Evolutionary conservation across 1,139 yeast genomes (phyloP).

Genomic region (Suhomyces ambrosiae): DNA sequence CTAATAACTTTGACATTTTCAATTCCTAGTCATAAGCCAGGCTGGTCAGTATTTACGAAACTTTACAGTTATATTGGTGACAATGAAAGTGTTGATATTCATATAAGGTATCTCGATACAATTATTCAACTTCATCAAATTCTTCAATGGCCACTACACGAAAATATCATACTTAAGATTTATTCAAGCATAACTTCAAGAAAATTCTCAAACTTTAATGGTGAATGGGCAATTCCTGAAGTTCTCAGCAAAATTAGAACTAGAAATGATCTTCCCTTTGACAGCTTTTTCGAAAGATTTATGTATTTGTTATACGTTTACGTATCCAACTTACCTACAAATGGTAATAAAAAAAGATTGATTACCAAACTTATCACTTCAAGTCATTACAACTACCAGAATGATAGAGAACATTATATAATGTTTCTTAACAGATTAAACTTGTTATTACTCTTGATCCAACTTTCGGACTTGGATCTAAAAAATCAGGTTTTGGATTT

Average conservation of each 20-base stretch:
- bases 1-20: slow-evolving; percentile 21
- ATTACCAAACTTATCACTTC: slow-evolving; percentile 43
- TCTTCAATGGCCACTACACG: slow-evolving; percentile 42
- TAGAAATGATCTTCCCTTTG: slow-evolving; percentile 36
- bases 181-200: slow-evolving; percentile 35
- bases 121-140: slow-evolving; percentile 31
- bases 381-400: slow-evolving; percentile 36
- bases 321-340: slow-evolving; percentile 32
- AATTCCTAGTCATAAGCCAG: slow-evolving; percentile 14
- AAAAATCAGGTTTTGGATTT: slow-evolving; percentile 33
- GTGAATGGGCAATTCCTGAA: slow-evolving; percentile 33
- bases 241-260: slow-evolving; percentile 29
- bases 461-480: slow-evolving; percentile 38
- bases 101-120: slow-evolving; percentile 33
- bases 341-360: slow-evolving; percentile 33
- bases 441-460: slow-evolving; percentile 36
- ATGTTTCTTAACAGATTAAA: slow-evolving; percentile 45
- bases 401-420: slow-evolving; percentile 27
- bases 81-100: slow-evolving; percentile 21
- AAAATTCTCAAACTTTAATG: slow-evolving; percentile 42
- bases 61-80: slow-evolving; percentile 22
- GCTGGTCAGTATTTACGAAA: slow-evolving; percentile 32
- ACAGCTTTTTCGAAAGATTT: slow-evolving; percentile 41
- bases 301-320: slow-evolving; percentile 39
- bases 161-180: slow-evolving; percentile 31